These are phyloP conservation scores for Glonium stellatum DNA, from an alignment of 495 filamentous ascomycete species.

Conservation along the genomic window DNA sequence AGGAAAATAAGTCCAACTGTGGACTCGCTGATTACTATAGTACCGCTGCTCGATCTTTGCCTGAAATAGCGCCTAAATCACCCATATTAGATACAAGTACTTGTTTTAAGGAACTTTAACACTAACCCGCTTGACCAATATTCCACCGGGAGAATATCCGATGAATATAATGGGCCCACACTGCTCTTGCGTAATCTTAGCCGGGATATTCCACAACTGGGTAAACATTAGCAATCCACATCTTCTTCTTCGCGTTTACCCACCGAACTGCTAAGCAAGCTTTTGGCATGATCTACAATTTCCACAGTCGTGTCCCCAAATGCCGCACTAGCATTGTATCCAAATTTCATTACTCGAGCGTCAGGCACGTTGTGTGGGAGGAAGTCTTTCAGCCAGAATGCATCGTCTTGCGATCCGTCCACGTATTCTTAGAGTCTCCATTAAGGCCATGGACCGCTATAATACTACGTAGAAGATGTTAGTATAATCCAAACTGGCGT, in stretches of 20 bases:
- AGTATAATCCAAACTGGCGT: neutral
- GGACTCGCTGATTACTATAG: neutral
- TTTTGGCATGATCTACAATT: neutral
- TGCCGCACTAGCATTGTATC: slow-evolving; percentile 27
- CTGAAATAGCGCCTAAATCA: neutral
- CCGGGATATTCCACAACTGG: slow-evolving; percentile 2
- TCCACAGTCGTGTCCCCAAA: slow-evolving; percentile 16
- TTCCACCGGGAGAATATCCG: neutral
- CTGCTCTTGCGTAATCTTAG: neutral
- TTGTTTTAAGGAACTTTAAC: neutral
- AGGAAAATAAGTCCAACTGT: neutral
- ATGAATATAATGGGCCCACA: neutral
- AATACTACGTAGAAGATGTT: slow-evolving; percentile 20
- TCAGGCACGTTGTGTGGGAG: slow-evolving; percentile 21
- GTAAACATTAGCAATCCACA: neutral
- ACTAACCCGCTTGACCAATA: neutral
- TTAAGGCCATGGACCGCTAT: slow-evolving; percentile 34
- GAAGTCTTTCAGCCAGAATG: slow-evolving; percentile 31
- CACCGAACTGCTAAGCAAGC: neutral
- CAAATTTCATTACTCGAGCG: slow-evolving; percentile 28
- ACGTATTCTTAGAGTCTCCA: slow-evolving; percentile 24
- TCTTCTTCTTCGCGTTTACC: neutral
- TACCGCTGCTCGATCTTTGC: neutral
- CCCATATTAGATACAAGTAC: neutral
- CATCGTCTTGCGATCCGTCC: slow-evolving; percentile 24